A percentile compares a stretch with the other conserved stretches of the same genome.
These are phyloP conservation scores for Zygosaccharomyces sapae DNA, from an alignment of 1,139 yeast species.

Conservation along the genomic window DNA sequence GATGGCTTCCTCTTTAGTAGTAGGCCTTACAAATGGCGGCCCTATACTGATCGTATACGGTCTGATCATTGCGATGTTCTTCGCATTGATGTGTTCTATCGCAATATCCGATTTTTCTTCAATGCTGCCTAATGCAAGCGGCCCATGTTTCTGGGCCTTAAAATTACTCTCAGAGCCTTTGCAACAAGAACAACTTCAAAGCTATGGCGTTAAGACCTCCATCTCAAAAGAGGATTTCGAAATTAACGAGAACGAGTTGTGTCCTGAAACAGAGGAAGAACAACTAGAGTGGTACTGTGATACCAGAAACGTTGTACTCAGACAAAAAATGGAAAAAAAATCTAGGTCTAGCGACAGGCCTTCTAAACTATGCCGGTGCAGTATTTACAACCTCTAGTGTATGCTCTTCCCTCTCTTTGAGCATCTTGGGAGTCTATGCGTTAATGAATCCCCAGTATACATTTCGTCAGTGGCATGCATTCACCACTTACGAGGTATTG, in stretches of 20 bases:
- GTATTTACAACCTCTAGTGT: slow-evolving; percentile 55
- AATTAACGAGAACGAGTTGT: not conserved
- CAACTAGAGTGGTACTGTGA: slow-evolving; percentile 7
- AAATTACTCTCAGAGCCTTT: slow-evolving; percentile 46
- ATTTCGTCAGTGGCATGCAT: slow-evolving; percentile 49
- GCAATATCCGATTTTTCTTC: slow-evolving; percentile 50
- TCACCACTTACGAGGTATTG: slow-evolving; percentile 41
- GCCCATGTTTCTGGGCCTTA: slow-evolving; percentile 59
- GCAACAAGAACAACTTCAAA: slow-evolving; percentile 4
- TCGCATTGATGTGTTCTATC: slow-evolving; percentile 45
- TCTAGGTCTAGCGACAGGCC: slow-evolving; percentile 17
- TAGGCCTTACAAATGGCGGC: slow-evolving; percentile 49
- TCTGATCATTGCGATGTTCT: slow-evolving; percentile 47
- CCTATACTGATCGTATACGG: slow-evolving; percentile 48
- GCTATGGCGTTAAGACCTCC: not conserved
- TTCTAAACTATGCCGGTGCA: slow-evolving; percentile 43
- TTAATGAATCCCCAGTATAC: slow-evolving; percentile 44
- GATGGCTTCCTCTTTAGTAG: slow-evolving; percentile 47
- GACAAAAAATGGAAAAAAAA: slow-evolving; percentile 40
- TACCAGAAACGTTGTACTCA: slow-evolving; percentile 32
- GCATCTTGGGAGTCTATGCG: slow-evolving; percentile 49
- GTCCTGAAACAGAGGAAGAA: slow-evolving; percentile 5
- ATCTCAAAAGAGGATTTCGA: not conserved
- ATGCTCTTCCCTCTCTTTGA: slow-evolving; percentile 47
- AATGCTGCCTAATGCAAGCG: slow-evolving; percentile 56